Conservation (phyloP, 1,139 yeast species). For the Scheffersomyces segobiensis region DNA sequence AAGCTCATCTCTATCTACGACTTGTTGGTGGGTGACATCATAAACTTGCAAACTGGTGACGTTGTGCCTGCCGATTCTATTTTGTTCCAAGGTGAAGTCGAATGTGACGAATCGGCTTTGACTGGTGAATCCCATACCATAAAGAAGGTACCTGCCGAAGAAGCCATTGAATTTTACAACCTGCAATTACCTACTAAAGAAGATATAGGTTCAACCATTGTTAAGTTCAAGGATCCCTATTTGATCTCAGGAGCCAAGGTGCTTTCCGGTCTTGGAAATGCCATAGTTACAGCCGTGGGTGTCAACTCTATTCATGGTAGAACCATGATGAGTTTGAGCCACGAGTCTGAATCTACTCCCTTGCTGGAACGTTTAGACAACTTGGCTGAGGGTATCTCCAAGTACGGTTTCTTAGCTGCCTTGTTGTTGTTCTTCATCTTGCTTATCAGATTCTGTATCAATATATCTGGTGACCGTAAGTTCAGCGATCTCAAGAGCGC, state of each 20-base stretch:
- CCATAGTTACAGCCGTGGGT: conserved; percentile 90
- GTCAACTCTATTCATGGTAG: conserved; percentile 85
- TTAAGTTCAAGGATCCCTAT: conserved; percentile 66
- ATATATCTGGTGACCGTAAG: conserved; percentile 55
- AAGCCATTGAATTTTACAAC: conserved; percentile 40
- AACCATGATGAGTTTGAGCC: conserved; percentile 76
- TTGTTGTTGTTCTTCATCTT: conserved; percentile 72
- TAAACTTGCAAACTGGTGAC: conserved; percentile 89
- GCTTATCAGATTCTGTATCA: conserved; percentile 73
- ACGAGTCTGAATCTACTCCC: conserved; percentile 84
- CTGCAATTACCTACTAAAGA: conserved; percentile 31
- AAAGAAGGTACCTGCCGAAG: conserved; percentile 58
- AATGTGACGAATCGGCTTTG: conserved; percentile 88
- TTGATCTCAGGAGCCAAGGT: conserved; percentile 90
- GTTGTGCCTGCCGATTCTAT: conserved; percentile 88
- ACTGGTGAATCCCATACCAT: conserved; percentile 93
- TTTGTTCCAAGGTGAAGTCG: conserved; percentile 73
- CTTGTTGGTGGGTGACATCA: conserved; percentile 81
- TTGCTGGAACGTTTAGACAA: conserved; percentile 77
- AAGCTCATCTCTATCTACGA: conserved; percentile 71
- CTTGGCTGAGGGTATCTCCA: conserved; percentile 91
- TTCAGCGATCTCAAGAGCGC: conserved; percentile 53
- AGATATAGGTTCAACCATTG: conserved; percentile 51
- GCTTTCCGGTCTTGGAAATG: conserved; percentile 82
- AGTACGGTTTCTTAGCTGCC: conserved; percentile 88